Evolutionary conservation across 805 yeast species (phyloP).

Genomic region (Ogataea parapolymorpha): DNA sequence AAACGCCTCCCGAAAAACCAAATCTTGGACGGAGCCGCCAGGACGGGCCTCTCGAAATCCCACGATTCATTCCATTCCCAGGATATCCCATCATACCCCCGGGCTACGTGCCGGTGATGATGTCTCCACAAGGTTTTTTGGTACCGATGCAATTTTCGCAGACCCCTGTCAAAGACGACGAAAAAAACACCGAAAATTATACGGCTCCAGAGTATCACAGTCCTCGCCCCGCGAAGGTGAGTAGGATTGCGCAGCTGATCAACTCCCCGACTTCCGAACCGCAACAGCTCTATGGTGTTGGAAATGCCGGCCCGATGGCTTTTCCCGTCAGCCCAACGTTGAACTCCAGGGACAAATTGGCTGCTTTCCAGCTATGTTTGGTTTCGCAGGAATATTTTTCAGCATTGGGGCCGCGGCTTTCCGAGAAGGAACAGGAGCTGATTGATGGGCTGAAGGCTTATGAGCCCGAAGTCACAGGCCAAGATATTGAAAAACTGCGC

Average conservation of each 20-base stretch:
- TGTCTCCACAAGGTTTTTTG: constrained; percentile 30
- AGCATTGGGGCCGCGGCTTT: not conserved
- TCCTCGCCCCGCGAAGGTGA: constrained; percentile 8
- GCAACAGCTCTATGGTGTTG: not conserved
- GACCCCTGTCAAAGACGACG: constrained; percentile 12
- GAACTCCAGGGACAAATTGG: constrained; percentile 12
- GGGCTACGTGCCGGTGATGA: constrained; percentile 31
- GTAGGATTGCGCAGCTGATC: constrained; percentile 15
- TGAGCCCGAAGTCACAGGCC: constrained; percentile 2
- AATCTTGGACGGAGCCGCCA: constrained; percentile 9
- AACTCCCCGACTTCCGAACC: constrained; percentile 16
- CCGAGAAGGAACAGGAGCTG: not conserved
- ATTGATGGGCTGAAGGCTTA: not conserved
- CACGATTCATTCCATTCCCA: constrained; percentile 22
- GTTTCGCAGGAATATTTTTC: constrained; percentile 6
- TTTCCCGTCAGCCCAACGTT: not conserved
- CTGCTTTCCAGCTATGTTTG: constrained; percentile 13
- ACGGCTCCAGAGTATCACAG: not conserved
- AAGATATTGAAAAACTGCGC: constrained; percentile 8
- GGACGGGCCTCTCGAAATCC: constrained; percentile 12
- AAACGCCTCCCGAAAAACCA: constrained; percentile 9
- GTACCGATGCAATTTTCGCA: constrained; percentile 28
- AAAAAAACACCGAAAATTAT: not conserved
- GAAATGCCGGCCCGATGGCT: not conserved
- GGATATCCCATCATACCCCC: constrained; percentile 26